Evolutionary conservation across 2,329 filamentous ascomycete species (phyloP), one percentile per base, ranked within the genome.

Genomic region (Diplocarpon rosae): DNA sequence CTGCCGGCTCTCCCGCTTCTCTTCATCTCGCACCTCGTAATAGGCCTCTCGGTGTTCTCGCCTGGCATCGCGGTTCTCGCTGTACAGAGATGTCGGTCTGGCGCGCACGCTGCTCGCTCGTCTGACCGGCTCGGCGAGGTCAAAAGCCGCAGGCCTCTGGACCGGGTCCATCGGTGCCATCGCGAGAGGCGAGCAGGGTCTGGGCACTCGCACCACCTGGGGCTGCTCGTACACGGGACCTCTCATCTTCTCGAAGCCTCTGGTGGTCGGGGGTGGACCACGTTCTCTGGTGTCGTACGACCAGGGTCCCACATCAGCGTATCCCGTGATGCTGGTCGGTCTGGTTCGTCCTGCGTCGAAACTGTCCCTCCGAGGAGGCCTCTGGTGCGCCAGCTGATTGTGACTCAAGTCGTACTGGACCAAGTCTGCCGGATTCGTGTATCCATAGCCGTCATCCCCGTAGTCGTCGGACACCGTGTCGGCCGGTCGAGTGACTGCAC

Each of bases 231-330:
- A 76, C 6, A 65, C 57, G 13, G 61, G 63, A 43, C 13, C 55
- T 56, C 46, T 73, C 51, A 85, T 75, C 63, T 77, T 83, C 54
- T 86, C 83, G 51, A 87, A 77, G 0, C 80, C 83, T 53, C 81
- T 70, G 2, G 78, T 84, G 5, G 79, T 76, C 4, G 80, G 80
- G 9, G 84, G 83, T 2, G 82, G 83, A 0, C 73, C 56, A 14
- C 59, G 46, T 30, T 62, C 59, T 28, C 72, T 61, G 17, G 64
- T 57, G 34, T 71, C 69, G 46, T 68, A 65, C 20, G 57, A 46
- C 37, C 58, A 50, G 24, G 56, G 53, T 24, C 50, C 43, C 36
- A 59, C 33, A 29, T 62, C 60, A 30, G 42, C 40, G 35, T 59
- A 62, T 12, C 55, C 48, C 4, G 48, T 39, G 32, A 61, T 53